Percentiles rank a stretch among this genome's conserved stretches.
Conservation (phyloP, 805 yeast genomes). For the Candida argentea region DNA sequence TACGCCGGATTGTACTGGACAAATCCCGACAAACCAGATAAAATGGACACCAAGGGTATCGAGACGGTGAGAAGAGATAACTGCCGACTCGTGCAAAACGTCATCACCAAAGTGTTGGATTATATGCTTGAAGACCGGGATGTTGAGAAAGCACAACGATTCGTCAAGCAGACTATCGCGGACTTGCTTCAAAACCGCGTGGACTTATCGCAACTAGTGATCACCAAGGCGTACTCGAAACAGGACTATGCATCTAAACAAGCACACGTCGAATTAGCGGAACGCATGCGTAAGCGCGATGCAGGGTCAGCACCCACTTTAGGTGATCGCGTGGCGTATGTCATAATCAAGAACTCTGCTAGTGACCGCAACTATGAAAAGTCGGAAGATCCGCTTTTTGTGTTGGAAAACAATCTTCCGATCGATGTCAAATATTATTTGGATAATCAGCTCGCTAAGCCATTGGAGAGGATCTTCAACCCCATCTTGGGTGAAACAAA, state of each 20-base stretch:
- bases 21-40: constrained; percentile 79
- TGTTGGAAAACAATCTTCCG: constrained; percentile 82
- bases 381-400: constrained; percentile 94
- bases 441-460: constrained; percentile 88
- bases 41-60: constrained; percentile 96
- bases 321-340: constrained; percentile 98
- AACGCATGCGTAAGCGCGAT: constrained; percentile 91
- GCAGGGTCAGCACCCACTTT: constrained; percentile 94
- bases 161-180: constrained; percentile 80
- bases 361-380: constrained; percentile 87
- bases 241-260: constrained; percentile 93
- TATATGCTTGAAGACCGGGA: constrained; percentile 80
- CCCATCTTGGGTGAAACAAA: constrained; percentile 85
- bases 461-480: constrained; percentile 85
- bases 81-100: constrained; percentile 89
- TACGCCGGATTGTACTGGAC: constrained; percentile 98
- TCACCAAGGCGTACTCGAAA: constrained; percentile 82
- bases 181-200: constrained; percentile 84
- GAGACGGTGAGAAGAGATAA: constrained; percentile 98
- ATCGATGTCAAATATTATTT: constrained; percentile 91
- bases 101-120: constrained; percentile 83
- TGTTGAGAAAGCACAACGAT: constrained; percentile 73
- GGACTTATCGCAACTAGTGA: constrained; percentile 87
- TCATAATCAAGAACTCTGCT: constrained; percentile 57
- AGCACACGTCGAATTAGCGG: constrained; percentile 95